Evolutionary conservation across 495 filamentous ascomycete genomes (phyloP), one percentile per base, ranked within the genome.

Genomic region (Neurospora sp.): DNA sequence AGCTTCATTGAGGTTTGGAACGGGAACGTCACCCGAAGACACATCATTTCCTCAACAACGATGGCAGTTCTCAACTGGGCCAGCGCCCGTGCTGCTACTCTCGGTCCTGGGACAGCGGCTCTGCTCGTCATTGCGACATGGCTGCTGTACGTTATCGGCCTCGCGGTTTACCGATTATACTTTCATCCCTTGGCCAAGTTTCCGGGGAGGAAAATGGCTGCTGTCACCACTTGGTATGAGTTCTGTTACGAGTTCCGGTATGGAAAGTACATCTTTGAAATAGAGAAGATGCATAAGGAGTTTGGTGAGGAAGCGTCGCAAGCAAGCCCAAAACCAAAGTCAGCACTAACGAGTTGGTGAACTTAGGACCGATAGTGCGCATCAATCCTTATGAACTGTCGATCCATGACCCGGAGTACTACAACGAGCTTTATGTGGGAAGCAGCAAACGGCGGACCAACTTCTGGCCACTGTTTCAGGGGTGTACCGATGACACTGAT

Each of bases 331-430:
- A 3, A 16, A 16, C 12, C 3, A 7, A 18, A 22, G 12, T 37
- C 18, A 44, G 9, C 22, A 9, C n/a, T 70, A 8, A 46, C 18
- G 42, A 14, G 11, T 18, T 18, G 41, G 5, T 44, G 9, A 0
- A 2, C n/a, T 48, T 5, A 78, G 78, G 86, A 0, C 86, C 88
- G 1, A 86, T 89, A 68, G 76, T 89, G 22, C 83, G 88, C 7
- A 80, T 89, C 44, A 84, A 78, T 37, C 88, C 88, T 0, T 48
- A 79, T 18, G 86, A 89, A 73, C 72, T 90, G 4, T 84, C 86
- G 38, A 79, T 87, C 40, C 72, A 79, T 22, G 85, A 88, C 46
- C 77, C 84, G 0, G 76, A 78, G 8, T 84, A 53, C 69, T 83
- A 81, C 66, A 75, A 80, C 20, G 74, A 79, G 71, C 72, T 85